A percentile compares a stretch with the other conserved stretches of the same genome.
These are phyloP conservation scores for Scheffersomyces lignicola DNA, from an alignment of 1,139 yeast species.

Conservation along the genomic window DNA sequence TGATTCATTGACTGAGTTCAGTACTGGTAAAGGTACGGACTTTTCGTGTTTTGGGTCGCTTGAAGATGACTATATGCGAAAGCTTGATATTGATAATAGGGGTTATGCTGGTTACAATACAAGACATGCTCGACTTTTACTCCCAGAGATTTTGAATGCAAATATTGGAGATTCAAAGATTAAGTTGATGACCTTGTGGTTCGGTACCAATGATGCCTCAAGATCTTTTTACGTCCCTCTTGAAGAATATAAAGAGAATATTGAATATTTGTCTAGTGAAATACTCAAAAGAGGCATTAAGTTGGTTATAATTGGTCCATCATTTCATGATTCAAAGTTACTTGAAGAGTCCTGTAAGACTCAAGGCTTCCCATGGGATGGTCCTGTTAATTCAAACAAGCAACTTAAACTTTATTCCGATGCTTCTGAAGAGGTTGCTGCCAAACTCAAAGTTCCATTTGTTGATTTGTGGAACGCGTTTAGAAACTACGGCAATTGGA, in stretches of 20 bases:
- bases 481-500: conserved; percentile 19
- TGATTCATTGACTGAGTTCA: conserved; percentile 65
- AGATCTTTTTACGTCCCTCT: conserved; percentile 56
- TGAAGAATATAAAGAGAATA: conserved; percentile 48
- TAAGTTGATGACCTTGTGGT: conserved; percentile 55
- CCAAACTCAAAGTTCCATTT: conserved; percentile 45
- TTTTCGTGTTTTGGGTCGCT: conserved; percentile 56
- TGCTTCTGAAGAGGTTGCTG: conserved; percentile 48
- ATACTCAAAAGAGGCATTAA: conserved; percentile 43
- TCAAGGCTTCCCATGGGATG: conserved; percentile 12
- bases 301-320: conserved; percentile 64
- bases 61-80: conserved; percentile 45
- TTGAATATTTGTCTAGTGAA: conserved; percentile 37
- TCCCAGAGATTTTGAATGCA: conserved; percentile 46
- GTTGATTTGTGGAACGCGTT: conserved; percentile 55
- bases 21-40: conserved; percentile 35
- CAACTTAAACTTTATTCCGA: conserved; percentile 52
- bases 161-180: conserved; percentile 34
- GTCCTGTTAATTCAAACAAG: conserved; percentile 28
- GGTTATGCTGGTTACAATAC: conserved; percentile 68
- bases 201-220: conserved; percentile 76
- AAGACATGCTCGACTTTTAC: conserved; percentile 45
- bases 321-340: conserved; percentile 45
- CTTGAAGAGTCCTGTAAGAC: conserved; percentile 5
- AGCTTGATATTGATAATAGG: conserved; percentile 55